A percentile compares a stretch with the other conserved stretches of the same genome.
These are phyloP conservation scores for Proliferodiscus dingleyae DNA, from an alignment of 2,329 filamentous ascomycete species.

Conservation along the genomic window DNA sequence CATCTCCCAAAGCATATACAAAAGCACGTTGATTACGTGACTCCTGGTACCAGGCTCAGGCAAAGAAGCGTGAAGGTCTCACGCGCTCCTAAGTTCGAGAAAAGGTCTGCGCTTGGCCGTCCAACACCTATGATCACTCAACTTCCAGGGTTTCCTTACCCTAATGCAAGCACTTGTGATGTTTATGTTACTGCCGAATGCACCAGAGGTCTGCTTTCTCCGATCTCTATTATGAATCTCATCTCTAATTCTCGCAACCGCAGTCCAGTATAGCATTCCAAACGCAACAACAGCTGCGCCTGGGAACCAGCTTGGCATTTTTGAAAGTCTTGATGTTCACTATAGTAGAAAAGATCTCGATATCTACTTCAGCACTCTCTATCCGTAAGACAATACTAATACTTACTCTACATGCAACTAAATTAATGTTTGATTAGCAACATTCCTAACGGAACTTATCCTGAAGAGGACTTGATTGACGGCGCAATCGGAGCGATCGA, in stretches of 20 bases:
- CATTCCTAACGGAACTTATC: conserved; percentile 38
- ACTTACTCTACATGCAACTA: not conserved
- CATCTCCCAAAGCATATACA: conserved; percentile 44
- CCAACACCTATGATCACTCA: conserved; percentile 15
- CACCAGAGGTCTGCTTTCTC: conserved; percentile 17
- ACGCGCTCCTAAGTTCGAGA: conserved; percentile 9
- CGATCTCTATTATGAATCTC: not conserved
- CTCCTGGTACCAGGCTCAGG: conserved; percentile 47
- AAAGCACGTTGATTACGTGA: conserved; percentile 51
- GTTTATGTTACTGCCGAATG: conserved; percentile 23
- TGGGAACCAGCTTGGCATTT: conserved; percentile 43
- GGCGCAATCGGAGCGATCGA: conserved; percentile 35
- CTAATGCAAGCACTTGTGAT: conserved; percentile 22
- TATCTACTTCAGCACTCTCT: conserved; percentile 36
- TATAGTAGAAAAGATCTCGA: conserved; percentile 42
- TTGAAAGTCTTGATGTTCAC: conserved; percentile 40
- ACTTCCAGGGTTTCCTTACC: conserved; percentile 20
- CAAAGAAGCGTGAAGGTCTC: conserved; percentile 17
- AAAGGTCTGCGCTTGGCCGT: conserved; percentile 1
- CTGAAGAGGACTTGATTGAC: conserved; percentile 36
- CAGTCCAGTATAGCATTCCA: conserved; percentile 41
- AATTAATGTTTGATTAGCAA: conserved; percentile 17
- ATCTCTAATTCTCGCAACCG: too few relatives aligned
- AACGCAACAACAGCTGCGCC: conserved; percentile 29
- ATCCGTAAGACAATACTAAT: conserved; percentile 16